Evolutionary conservation across 257 asterid species (phyloP), one percentile per base, ranked within the genome.

Genomic region (Linaria vulgaris): DNA sequence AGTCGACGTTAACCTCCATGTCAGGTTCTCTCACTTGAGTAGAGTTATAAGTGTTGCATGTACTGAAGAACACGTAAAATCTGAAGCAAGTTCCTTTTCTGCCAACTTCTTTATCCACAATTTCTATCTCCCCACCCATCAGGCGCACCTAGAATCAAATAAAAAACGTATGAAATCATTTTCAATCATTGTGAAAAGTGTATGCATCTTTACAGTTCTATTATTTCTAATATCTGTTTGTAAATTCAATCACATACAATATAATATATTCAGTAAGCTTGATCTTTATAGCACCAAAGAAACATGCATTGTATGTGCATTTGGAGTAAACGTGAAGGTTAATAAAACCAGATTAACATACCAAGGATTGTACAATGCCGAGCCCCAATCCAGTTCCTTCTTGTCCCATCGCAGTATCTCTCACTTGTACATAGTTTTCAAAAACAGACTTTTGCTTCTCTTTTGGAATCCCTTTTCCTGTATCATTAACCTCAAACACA

Each of bases 361-460:
- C 97, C 89, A 91, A 56, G n/a, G 91, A 86, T 34, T 84, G 96
- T 20, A 84, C 89, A 60, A 91, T 91, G 55, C 91, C 90, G 11
- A 91, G 91, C 31, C 96, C 96, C 30, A 91, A 66, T 39, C 96
- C 98, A 48, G 91, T 82, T 53, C 98, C 96, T 81, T 76, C 78
- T 31, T 80, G 77, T 34, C 79, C 85, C 9, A 23, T 9, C 13
- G 79, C 77, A 1, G 76, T 74, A 57, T 83, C 97, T 51, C 75
- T 84, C 21, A 88, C 91, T 69, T 86, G 98, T 44, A 88, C 85
- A 59, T 84, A 91, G 73, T 91, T 88, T 68, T 88, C 94, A 50
- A 91, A 91, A 24, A 91, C 85, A 13, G 79, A 72, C 30, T 68
- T 76, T 1, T 78, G 80, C 72, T 74, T 78, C 79, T 84, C 96